Conservation (phyloP, 139 green algal species). For the Gonium pectorale region DNA sequence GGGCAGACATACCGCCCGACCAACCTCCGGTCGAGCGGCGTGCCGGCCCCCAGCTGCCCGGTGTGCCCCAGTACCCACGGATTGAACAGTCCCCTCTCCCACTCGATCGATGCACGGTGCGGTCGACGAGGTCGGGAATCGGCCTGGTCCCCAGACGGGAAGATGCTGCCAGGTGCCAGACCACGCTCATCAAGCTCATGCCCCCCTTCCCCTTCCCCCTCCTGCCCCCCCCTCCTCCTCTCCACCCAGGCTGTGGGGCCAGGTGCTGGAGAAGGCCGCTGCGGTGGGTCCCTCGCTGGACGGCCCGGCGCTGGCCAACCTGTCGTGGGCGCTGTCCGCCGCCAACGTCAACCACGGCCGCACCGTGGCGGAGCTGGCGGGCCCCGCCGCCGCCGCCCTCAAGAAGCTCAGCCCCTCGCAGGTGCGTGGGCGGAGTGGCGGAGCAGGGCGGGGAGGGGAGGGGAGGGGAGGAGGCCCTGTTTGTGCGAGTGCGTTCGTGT, state of each 20-base stretch:
- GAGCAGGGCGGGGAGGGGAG: neutral
- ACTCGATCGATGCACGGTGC: no score
- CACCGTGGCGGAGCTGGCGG: conserved; percentile 57
- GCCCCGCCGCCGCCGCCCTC: conserved; percentile 51
- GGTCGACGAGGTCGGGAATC: no score
- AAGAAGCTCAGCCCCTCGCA: conserved; percentile 48
- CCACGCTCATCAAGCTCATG: no score
- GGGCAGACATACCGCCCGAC: no score
- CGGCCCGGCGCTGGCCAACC: conserved; percentile 54
- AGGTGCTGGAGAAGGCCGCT: conserved; percentile 64
- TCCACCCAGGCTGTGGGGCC: conserved; percentile 56
- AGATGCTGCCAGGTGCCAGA: no score
- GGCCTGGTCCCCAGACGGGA: no score
- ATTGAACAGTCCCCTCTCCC: no score
- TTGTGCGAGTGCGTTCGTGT: no score
- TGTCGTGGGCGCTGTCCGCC: conserved; percentile 66
- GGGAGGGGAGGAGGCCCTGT: neutral
- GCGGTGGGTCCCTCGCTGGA: conserved; percentile 53
- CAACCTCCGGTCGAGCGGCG: no score
- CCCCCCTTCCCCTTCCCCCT: neutral
- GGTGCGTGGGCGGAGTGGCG: neutral
- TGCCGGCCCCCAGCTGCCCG: no score
- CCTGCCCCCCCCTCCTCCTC: no score
- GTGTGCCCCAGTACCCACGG: no score
- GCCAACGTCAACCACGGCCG: conserved; percentile 37